Evolutionary conservation across 768 basidiomycete genomes (phyloP).

Genomic region (Leccinum pellstonianum): DNA sequence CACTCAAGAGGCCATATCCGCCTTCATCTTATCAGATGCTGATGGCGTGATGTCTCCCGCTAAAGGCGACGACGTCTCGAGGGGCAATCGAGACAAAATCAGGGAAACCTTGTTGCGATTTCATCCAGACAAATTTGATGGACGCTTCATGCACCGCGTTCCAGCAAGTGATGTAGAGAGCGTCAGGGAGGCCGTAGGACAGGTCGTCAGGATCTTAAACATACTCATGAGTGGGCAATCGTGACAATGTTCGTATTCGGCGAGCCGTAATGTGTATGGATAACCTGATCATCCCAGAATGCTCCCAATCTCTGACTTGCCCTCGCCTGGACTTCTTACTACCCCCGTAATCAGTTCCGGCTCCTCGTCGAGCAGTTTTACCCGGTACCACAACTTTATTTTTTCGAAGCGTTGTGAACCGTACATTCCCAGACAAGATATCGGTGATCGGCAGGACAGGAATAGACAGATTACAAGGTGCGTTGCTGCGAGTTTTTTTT

Average conservation of each 20-base stretch:
- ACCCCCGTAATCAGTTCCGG: background rate
- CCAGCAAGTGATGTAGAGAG: constrained; percentile 43
- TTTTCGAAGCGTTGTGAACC: background rate
- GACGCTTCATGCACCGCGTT: constrained; percentile 59
- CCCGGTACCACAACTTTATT: background rate
- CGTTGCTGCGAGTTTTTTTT: background rate
- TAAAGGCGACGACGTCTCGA: constrained; percentile 29
- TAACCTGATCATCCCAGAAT: background rate
- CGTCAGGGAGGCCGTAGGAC: constrained; percentile 61
- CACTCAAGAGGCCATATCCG: constrained; percentile 51
- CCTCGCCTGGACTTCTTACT: background rate
- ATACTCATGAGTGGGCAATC: constrained; percentile 43
- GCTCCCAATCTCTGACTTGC: background rate
- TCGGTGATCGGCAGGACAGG: background rate
- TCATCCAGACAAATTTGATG: constrained; percentile 83
- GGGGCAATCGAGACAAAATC: constrained; percentile 58
- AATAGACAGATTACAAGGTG: background rate
- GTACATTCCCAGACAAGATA: too few relatives aligned
- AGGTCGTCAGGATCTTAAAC: constrained; percentile 61
- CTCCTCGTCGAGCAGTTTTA: background rate
- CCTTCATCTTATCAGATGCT: constrained; percentile 50
- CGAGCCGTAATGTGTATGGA: background rate
- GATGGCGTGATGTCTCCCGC: constrained; percentile 2
- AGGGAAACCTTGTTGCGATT: constrained; percentile 70
- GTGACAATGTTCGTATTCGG: background rate